These are phyloP conservation scores for Cryphonectria naterciae DNA, from an alignment of 2,329 filamentous ascomycete genomes.

Conservation along the genomic window DNA sequence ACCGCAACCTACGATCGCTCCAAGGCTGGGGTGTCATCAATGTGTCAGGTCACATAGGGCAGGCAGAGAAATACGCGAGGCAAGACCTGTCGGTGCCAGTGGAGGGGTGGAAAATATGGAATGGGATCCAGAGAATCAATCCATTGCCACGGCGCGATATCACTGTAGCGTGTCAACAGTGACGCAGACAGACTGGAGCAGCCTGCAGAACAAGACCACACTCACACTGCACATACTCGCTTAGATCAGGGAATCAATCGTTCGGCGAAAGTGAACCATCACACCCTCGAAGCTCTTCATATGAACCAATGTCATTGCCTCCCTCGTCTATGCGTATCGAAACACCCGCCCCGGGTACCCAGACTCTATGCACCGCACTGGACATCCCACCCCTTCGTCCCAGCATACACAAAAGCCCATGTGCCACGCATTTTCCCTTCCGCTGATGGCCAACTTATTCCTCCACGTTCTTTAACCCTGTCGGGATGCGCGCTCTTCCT, in stretches of 20 bases:
- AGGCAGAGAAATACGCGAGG: not conserved
- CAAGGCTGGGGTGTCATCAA: not conserved
- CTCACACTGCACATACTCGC: not conserved
- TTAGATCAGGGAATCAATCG: not conserved
- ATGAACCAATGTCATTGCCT: slow-evolving; percentile 32
- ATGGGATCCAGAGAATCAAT: not conserved
- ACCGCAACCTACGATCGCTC: not conserved
- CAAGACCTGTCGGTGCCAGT: not conserved
- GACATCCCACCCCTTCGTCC: slow-evolving; percentile 4
- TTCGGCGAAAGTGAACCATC: not conserved
- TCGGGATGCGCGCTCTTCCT: slow-evolving; percentile 56
- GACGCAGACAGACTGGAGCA: not conserved
- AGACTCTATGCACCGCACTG: slow-evolving; percentile 20
- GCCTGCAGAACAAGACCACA: not conserved
- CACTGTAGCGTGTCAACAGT: not conserved
- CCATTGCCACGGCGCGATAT: not conserved
- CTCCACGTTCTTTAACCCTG: slow-evolving; percentile 14
- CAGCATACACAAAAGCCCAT: slow-evolving; percentile 19
- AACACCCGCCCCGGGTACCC: slow-evolving; percentile 22
- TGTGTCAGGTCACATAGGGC: not conserved
- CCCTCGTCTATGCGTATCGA: slow-evolving; percentile 36
- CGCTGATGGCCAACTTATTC: not conserved
- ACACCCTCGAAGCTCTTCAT: not conserved
- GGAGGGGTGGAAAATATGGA: not conserved
- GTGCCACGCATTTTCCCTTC: not conserved